Evolutionary conservation across 2,329 filamentous ascomycete genomes (phyloP).

Genomic region (Lizonia empirigonia): DNA sequence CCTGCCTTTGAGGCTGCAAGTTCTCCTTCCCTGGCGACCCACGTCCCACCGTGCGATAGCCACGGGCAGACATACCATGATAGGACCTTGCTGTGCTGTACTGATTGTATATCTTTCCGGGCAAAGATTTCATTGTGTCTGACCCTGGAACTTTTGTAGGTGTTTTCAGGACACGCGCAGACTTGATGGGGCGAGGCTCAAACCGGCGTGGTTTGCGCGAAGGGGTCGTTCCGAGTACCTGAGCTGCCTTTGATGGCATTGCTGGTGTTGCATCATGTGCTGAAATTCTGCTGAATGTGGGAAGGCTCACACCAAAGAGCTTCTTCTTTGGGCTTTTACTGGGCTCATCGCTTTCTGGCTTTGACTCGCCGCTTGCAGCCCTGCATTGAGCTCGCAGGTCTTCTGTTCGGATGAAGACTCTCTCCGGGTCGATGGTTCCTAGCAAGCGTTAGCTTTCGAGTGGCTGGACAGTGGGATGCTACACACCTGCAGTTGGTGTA

Average conservation of each 20-base stretch:
- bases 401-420: slow-evolving; percentile 24
- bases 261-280: slow-evolving; percentile 9
- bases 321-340: slow-evolving; percentile 50
- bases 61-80: not conserved
- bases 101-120: slow-evolving; percentile 25
- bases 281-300: slow-evolving; percentile 30
- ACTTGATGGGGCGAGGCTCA: slow-evolving; percentile 23
- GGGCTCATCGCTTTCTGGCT: slow-evolving; percentile 15
- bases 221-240: slow-evolving; percentile 42
- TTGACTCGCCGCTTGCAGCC: slow-evolving; percentile 19
- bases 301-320: slow-evolving; percentile 44
- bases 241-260: slow-evolving; percentile 37
- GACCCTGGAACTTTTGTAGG: slow-evolving; percentile 27
- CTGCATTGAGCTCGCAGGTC: slow-evolving; percentile 31
- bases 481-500: slow-evolving; percentile 29
- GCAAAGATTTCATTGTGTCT: slow-evolving; percentile 35
- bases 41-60: slow-evolving; percentile 7
- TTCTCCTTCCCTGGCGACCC: slow-evolving; percentile 18
- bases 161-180: slow-evolving; percentile 14
- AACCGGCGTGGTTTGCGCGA: slow-evolving; percentile 21
- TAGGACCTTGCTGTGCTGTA: slow-evolving; percentile 6
- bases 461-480: not conserved
- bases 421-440: slow-evolving; percentile 14
- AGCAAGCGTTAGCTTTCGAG: not conserved
- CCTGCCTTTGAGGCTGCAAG: slow-evolving; percentile 10